Evolutionary conservation across 257 asterid species (phyloP).

Genomic region (Ajuga chamaepitys): DNA sequence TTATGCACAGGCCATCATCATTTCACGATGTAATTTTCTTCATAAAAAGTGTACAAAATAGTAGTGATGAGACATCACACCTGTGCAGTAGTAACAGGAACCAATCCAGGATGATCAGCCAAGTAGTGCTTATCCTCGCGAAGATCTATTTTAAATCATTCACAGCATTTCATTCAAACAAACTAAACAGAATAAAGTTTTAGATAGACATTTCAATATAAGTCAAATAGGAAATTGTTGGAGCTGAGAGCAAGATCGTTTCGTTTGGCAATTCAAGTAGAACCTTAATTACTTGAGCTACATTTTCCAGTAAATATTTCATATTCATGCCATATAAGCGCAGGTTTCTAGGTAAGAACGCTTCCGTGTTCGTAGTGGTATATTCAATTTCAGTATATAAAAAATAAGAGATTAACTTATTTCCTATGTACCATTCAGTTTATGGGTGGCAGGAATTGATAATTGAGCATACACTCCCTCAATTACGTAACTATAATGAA

Average conservation of each 20-base stretch:
- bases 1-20: slow-evolving; percentile 2
- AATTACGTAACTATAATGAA: no score
- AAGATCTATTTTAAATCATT: slow-evolving; percentile 46
- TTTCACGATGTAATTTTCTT: neutral
- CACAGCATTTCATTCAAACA: neutral
- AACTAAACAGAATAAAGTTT: neutral
- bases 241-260: neutral
- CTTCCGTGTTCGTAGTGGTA: neutral
- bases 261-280: neutral
- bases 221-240: no score
- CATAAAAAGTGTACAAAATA: neutral
- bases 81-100: slow-evolving; percentile 79
- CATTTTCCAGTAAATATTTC: neutral
- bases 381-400: neutral
- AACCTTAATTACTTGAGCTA: neutral
- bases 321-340: neutral
- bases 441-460: neutral
- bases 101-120: slow-evolving; percentile 90
- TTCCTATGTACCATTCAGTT: neutral
- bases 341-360: neutral
- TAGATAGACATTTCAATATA: neutral
- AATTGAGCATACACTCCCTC: neutral
- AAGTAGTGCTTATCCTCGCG: slow-evolving; percentile 89
- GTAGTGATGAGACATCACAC: slow-evolving; percentile 23
- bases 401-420: neutral